These are phyloP conservation scores for Metarhizium robertsii DNA, from an alignment of 2,329 filamentous ascomycete genomes.

Conservation along the genomic window DNA sequence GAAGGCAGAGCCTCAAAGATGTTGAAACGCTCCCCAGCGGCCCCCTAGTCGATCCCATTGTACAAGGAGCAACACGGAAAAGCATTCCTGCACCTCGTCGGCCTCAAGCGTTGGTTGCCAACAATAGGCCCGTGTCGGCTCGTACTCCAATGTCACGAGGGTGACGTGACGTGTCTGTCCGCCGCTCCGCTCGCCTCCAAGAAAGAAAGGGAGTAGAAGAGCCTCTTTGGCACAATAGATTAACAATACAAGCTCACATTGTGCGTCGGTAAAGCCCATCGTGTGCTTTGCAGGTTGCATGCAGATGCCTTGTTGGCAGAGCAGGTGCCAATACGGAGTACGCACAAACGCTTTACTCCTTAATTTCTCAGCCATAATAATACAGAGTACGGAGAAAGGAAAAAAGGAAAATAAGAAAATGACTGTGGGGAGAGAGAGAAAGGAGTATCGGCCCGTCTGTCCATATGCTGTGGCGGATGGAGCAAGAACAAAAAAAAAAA, in stretches of 20 bases:
- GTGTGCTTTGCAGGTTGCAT: background rate
- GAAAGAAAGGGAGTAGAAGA: background rate
- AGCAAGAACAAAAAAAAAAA: too few species aligned
- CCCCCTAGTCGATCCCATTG: background rate
- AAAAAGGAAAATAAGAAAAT: background rate
- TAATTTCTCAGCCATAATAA: too few species aligned
- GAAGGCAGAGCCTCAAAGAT: background rate
- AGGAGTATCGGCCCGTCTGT: too few species aligned
- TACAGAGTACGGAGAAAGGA: background rate
- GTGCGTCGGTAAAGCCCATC: background rate
- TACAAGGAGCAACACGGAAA: background rate
- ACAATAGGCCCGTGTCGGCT: background rate
- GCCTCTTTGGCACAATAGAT: background rate
- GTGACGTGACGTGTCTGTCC: background rate
- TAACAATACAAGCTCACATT: background rate
- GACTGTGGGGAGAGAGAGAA: too few species aligned
- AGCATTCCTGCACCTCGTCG: background rate
- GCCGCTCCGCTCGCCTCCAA: background rate
- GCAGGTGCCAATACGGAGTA: background rate
- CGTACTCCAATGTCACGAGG: too few species aligned
- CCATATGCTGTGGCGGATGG: too few species aligned
- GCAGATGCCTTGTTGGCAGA: background rate
- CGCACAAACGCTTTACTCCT: too few species aligned
- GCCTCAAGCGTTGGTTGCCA: background rate
- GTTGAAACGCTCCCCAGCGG: background rate